Conservation (phyloP, 345 rosid genomes). For the Litchi chinensis region DNA sequence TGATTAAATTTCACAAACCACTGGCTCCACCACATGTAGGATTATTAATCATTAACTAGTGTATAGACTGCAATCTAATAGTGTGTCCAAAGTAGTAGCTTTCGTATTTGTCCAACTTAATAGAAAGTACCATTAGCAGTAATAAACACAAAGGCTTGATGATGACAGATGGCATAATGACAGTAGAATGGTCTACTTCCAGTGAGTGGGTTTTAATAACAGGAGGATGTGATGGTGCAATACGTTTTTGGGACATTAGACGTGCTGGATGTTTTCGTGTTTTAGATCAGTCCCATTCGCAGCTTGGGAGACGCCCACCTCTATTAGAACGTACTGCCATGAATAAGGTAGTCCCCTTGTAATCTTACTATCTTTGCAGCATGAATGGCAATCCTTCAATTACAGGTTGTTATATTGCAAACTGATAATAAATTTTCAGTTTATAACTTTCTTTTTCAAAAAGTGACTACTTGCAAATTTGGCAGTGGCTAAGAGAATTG, state of each 20-base stretch:
- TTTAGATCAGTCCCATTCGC: conserved; percentile 80
- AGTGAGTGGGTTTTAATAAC: conserved; percentile 92
- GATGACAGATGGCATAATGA: conserved; percentile 84
- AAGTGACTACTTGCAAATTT: neutral
- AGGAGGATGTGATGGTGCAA: conserved; percentile 98
- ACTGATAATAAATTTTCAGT: neutral
- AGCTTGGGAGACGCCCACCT: conserved; percentile 85
- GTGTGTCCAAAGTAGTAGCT: neutral
- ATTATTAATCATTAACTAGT: neutral
- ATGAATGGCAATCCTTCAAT: neutral
- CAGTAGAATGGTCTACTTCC: conserved; percentile 94
- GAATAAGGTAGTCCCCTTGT: conserved; percentile 53
- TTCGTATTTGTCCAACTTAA: neutral
- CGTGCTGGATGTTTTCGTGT: conserved; percentile 92
- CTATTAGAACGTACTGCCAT: conserved; percentile 43
- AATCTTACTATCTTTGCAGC: neutral
- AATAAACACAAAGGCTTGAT: conserved; percentile 6
- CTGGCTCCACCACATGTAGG: neutral
- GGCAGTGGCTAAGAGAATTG: neutral
- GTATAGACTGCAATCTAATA: neutral
- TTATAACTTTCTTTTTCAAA: neutral
- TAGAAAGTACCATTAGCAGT: neutral
- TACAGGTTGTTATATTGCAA: conserved; percentile 1
- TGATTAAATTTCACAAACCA: neutral
- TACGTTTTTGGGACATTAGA: conserved; percentile 96